Base-by-base conservation (phyloP, 306 rosid genomes). In the Trifolium fragiferum region DNA sequence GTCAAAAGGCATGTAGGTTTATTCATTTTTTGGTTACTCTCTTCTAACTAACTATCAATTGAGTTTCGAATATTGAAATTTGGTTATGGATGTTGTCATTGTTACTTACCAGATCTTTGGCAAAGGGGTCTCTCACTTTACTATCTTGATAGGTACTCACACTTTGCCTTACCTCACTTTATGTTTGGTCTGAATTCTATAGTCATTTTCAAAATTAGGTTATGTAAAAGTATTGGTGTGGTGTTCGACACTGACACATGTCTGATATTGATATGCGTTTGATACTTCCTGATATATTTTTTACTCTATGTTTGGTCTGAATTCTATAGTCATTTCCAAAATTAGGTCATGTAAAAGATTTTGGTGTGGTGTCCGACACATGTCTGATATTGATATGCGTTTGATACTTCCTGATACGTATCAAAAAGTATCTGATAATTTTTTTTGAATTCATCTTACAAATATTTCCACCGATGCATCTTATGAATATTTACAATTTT, bases 111-210 rank as follows among this genome's bases (percentile, higher is more conserved):
- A 93, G 98, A 91, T 89, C 96, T 93, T 82, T 93, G 98, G 98
- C 97, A 93, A 82, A 93, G 96, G 78, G 97, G 96, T 11, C 85
- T 91, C 5, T 88, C 98, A 55, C 90, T 91, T 66, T 93, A 93
- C 90, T 91, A 90, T 72, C 86, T 90, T 67, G 79, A 88, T 76
- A 84, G 96, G 93, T 89, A 88, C 84, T 80, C 8, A 49, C 53
- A 50, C 35, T 63, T n/a, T 6, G 23, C 21, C 23, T 58, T 3
- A 49, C 20, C 23, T 21, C 9, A 10, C 54, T 72, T 46, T 9
- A 1, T 14, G 4, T 43, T 43, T 6, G 10, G 41, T 37, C 41
- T 37, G 8, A 1, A 37, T 8, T 37, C 10, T 37, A 3, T 41
- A 11, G 14, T 41, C 47, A 41, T 41, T 41, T 41, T 41, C 46